These are phyloP conservation scores for Sonneratia caseolaris DNA, from an alignment of 345 rosid species.

Conservation along the genomic window DNA sequence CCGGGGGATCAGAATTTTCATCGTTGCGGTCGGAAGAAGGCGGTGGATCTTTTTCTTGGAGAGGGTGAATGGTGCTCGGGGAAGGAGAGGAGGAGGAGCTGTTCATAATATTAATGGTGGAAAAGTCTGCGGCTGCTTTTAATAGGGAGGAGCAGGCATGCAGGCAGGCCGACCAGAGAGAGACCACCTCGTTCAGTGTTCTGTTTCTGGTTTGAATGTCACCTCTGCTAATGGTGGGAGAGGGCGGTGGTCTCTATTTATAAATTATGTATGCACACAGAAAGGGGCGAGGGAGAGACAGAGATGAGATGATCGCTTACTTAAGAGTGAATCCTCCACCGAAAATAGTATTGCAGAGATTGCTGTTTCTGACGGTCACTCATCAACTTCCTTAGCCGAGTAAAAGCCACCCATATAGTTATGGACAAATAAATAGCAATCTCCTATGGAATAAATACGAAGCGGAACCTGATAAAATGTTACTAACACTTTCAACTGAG, in stretches of 20 bases:
- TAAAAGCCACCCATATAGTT: too few species aligned
- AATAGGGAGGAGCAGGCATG: background rate
- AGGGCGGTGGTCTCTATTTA: slow-evolving; percentile 30
- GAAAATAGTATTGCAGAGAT: too few species aligned
- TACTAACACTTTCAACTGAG: too few species aligned
- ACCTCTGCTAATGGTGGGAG: slow-evolving; percentile 31
- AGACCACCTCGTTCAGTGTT: slow-evolving; percentile 26
- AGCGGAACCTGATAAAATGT: too few species aligned
- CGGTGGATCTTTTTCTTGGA: slow-evolving; percentile 1
- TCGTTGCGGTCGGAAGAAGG: background rate
- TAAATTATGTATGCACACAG: background rate
- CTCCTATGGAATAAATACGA: too few species aligned
- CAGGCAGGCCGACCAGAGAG: slow-evolving; percentile 1
- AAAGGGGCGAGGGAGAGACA: background rate
- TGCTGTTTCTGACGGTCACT: too few species aligned
- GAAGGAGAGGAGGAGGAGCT: slow-evolving; percentile 4
- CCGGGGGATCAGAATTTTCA: background rate
- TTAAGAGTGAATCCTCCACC: background rate
- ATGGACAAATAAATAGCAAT: too few species aligned
- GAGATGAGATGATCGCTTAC: too few species aligned
- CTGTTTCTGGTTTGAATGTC: slow-evolving; percentile 25
- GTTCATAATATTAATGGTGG: slow-evolving; percentile 15
- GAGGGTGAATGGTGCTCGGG: background rate
- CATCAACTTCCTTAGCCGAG: too few species aligned
- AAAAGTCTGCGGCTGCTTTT: background rate